Base-by-base conservation (phyloP, 805 yeast species). In the Isabelozyma rhagii region DNA sequence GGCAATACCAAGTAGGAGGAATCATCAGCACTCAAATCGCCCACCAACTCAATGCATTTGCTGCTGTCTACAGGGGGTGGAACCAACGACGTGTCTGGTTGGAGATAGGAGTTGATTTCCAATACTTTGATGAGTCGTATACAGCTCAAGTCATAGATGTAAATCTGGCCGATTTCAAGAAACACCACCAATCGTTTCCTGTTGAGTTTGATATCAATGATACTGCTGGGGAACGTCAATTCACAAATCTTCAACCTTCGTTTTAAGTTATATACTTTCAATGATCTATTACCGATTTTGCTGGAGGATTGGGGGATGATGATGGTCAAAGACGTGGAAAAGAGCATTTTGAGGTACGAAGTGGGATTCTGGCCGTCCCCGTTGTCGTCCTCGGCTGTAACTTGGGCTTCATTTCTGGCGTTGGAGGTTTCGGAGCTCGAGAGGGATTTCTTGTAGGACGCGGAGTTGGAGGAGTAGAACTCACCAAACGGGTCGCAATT, bases 61-160 rank as follows among this genome's bases (percentile, higher is more conserved):
- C 38, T 34, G 5, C 15, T 42, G 7, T 29, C 34, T 3, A 48
- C 56, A 13, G 51, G 45, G 1, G 18, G 25, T 1, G 39, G 5
- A 39, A 14, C 15, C 17, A 9, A 39, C 11, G 41, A 39, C 10
- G 36, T 21, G 11, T 50, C 50, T 10, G 27, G 29, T n/a, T 41
- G 6, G 8, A 47, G 11, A 44, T 40, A 48, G 4, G 53, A 31
- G 29, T 64, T 60, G 8, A 67, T 54, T 39, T 72, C 73, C 45
- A 74, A 57, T 10, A 72, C 67, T 51, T 72, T 72, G 41, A 93
- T 64, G 25, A 92, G 78, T 60, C 88, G 84, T 85, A 93, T 91
- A 64, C 96, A 89, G 50, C 94, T 83, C 53, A 93, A 85, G 66
- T 93, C 97, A 70, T 93, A 94, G 44, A 93, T 81, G 63, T 84